Base-by-base conservation (phyloP, 176 grass and related monocot genomes). In the Musa beccarii region DNA sequence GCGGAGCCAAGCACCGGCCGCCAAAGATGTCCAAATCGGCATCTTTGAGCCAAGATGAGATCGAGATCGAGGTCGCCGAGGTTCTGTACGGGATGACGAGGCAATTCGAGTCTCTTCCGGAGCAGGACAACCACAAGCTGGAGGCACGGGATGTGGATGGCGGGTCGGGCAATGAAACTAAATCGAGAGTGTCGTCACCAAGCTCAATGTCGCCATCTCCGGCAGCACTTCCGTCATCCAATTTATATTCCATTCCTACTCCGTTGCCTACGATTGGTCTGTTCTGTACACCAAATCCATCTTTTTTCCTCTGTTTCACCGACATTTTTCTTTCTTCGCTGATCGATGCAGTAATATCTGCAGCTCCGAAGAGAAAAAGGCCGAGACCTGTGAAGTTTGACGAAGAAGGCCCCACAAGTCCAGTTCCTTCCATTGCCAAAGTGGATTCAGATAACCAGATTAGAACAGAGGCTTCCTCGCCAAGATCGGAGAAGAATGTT, bases 31-130 rank as follows among this genome's bases (percentile, higher is more conserved):
- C 82, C 0, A 95, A 89, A 77, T 86, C 90, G 10, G 66, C 91
- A 0, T 95, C 85, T 82, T 99, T 95, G 76, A 89, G 91, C 8
- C 96, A 89, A 24, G 96, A 99, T 79, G 96, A 99, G 79, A 99
- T 77, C 61, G 75, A 77, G 59, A 77, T 99, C 61, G 96, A 99
- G 88, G 91, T 99, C 10, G 96, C 96, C 10, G 96, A 99, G 89
- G 96, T 99, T 49, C 84, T 99, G 24, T 99, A 89, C 22, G 95
- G 95, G 28, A 82, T 99, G 2, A 99, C 90, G 2, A 80, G 89
- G 85, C 96, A 99, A 82, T 92, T 94, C 74, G 85, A 83, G 1
- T 79, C 65, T 23, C 87, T 78, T 20, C 78, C 85, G 11, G 87
- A 85, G 83, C 90, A 87, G 83, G 83, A 89, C 21, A 84, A 73